Base-by-base conservation (phyloP, 257 asterid species). In the Rehmannia glutinosa region DNA sequence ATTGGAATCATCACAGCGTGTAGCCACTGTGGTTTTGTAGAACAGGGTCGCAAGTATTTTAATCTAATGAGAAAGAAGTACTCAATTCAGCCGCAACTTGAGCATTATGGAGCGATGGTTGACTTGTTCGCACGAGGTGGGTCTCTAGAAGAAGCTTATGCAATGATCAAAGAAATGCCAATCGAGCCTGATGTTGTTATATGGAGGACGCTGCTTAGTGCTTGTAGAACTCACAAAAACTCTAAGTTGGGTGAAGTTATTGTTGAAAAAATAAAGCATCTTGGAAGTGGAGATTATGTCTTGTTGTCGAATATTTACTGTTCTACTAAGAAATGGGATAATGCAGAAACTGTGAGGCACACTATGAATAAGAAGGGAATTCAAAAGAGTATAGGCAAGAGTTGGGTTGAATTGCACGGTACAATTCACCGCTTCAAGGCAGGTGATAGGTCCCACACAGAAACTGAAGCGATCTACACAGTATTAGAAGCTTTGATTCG, bases 71-170 rank as follows among this genome's bases (percentile, higher is more conserved):
- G 79, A 78, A 81, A 47, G 23, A 23, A 16, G 6, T 86, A 69
- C 71, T 75, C 68, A 20, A 81, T 88, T 54, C 75, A 58, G 63
- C 97, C 97, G 16, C 85, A 88, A 58, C 85, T 86, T 55, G 95
- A 84, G 85, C 97, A 91, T 62, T 88, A 83, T 57, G 97, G 96
- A 30, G 83, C 95, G 38, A 87, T 87, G 97, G 84, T 87, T 65
- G 97, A 87, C 75, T 77, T 87, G 21, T 75, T 85, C 5, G 87
- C 82, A 42, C 82, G 97, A 70, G 93, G 91, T 49, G 95, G 89
- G 28, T 80, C 79, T 55, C 73, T 87, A 30, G 83, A 79, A 47
- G 91, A 90, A 80, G 91, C 95, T 43, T 78, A 70, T 72, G 69
- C 72, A 53, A 64, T 83, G 71, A 73, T 87, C 33, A 75, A 83